Evolutionary conservation across 345 rosid genomes (phyloP).

Genomic region (Crucihimalaya himalaica): DNA sequence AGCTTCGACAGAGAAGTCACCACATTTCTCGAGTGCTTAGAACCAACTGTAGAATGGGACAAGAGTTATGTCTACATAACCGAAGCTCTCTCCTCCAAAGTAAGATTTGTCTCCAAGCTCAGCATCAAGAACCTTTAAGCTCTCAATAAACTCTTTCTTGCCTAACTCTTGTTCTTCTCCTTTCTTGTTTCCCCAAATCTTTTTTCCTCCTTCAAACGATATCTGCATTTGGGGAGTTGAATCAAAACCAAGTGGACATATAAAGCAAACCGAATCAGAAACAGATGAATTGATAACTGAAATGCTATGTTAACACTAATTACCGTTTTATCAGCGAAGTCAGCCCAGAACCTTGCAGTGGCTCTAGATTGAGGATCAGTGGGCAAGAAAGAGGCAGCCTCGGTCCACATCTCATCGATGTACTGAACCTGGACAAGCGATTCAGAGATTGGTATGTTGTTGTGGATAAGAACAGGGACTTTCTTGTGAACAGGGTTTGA

Average conservation of each 20-base stretch:
- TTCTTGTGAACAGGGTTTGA: conserved; percentile 42
- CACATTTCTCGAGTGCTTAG: conserved; percentile 36
- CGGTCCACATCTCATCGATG: conserved; percentile 41
- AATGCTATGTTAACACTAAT: background rate
- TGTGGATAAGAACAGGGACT: conserved; percentile 44
- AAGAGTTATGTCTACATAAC: conserved; percentile 39
- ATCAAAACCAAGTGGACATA: background rate
- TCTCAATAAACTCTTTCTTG: conserved; percentile 35
- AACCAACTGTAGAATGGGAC: conserved; percentile 46
- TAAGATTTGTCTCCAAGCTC: conserved; percentile 41
- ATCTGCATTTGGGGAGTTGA: conserved; percentile 18
- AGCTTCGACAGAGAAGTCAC: conserved; percentile 37
- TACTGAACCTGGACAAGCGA: conserved; percentile 38
- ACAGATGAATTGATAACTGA: conserved; percentile 2
- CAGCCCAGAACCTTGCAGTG: conserved; percentile 44
- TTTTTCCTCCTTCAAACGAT: conserved; percentile 38
- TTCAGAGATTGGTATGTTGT: conserved; percentile 26
- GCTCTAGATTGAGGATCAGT: conserved; percentile 43
- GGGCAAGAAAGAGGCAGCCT: conserved; percentile 33
- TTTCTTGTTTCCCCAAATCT: conserved; percentile 42
- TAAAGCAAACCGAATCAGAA: background rate
- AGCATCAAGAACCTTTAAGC: conserved; percentile 40
- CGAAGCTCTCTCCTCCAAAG: conserved; percentile 41
- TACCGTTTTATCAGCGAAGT: conserved; percentile 45
- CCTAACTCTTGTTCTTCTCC: conserved; percentile 44